Conservation (phyloP, 129 eudicot genomes). For the Glebionis coronaria region DNA sequence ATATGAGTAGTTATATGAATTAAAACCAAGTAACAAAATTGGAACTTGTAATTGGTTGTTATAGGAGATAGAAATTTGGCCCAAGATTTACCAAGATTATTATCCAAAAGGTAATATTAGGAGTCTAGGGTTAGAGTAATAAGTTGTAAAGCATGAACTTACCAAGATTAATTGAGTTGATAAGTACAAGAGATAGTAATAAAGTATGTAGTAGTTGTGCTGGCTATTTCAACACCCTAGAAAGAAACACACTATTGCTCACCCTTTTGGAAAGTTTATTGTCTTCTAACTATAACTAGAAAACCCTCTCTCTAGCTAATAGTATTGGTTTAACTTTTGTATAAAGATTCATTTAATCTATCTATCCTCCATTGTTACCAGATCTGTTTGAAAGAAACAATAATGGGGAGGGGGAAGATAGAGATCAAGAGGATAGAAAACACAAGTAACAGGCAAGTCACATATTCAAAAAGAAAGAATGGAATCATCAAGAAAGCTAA, state of each 20-base stretch:
- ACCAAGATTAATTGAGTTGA: slow-evolving; percentile 11
- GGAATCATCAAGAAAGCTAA: slow-evolving; percentile 91
- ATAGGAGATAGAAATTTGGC: too few relatives aligned
- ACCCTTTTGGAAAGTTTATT: slow-evolving; percentile 49
- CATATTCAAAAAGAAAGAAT: slow-evolving; percentile 78
- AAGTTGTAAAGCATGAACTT: too few relatives aligned
- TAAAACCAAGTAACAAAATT: too few relatives aligned
- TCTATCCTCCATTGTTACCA: slow-evolving; percentile 14
- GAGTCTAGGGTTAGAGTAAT: too few relatives aligned
- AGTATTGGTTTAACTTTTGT: background rate
- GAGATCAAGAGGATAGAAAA: slow-evolving; percentile 90
- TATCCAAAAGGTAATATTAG: too few relatives aligned
- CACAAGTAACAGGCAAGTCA: slow-evolving; percentile 88
- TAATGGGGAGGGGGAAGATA: slow-evolving; percentile 82
- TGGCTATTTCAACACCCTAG: slow-evolving; percentile 44
- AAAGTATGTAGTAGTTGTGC: too few relatives aligned
- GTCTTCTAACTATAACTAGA: slow-evolving; percentile 54
- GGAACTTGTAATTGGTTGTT: too few relatives aligned
- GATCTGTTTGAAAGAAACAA: background rate
- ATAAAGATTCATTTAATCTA: slow-evolving; percentile 7
- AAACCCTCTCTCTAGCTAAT: slow-evolving; percentile 20
- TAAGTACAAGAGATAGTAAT: slow-evolving; percentile 24
- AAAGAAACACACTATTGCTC: slow-evolving; percentile 32
- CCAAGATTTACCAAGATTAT: too few relatives aligned
- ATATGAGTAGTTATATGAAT: too few relatives aligned